Percentiles rank a stretch among this genome's conserved stretches.
Evolutionary conservation across 2,329 filamentous ascomycete genomes (phyloP).

Genomic region (Aureobasidium zeae): DNA sequence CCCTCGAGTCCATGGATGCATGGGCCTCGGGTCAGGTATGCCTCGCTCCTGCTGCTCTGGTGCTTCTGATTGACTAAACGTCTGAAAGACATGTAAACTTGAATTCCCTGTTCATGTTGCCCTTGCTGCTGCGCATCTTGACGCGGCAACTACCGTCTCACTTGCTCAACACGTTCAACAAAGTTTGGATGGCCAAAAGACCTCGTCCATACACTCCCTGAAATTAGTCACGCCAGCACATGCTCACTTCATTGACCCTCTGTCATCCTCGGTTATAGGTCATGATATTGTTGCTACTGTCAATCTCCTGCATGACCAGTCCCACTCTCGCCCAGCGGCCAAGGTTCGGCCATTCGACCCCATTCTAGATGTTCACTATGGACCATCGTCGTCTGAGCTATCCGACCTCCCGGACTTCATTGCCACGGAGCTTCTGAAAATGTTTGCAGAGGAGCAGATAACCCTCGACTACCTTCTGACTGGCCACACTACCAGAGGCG

Average conservation of each 20-base stretch:
- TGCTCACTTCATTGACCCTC: constrained; percentile 26
- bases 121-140: constrained; percentile 59
- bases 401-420: constrained; percentile 59
- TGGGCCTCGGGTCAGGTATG: constrained; percentile 85
- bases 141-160: constrained; percentile 58
- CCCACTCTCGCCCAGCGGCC: constrained; percentile 40
- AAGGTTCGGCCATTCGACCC: constrained; percentile 60
- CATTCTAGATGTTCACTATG: constrained; percentile 67
- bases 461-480: constrained; percentile 47
- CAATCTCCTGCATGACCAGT: constrained; percentile 56
- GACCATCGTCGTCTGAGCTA: constrained; percentile 54
- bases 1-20: constrained; percentile 73
- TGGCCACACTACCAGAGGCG: neutral
- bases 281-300: constrained; percentile 58
- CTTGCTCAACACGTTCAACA: constrained; percentile 75
- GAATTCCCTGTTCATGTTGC: constrained; percentile 80
- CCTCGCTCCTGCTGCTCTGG: constrained; percentile 12
- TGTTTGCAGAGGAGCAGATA: constrained; percentile 82
- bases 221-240: constrained; percentile 41
- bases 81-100: constrained; percentile 65
- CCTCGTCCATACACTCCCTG: constrained; percentile 76
- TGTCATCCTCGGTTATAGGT: neutral
- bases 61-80: constrained; percentile 4
- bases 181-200: constrained; percentile 75
- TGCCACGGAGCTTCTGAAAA: constrained; percentile 63